Evolutionary conservation across 164 flowering plant species (phyloP), one percentile per base, ranked within the genome.

Genomic region (Malania oleifera): DNA sequence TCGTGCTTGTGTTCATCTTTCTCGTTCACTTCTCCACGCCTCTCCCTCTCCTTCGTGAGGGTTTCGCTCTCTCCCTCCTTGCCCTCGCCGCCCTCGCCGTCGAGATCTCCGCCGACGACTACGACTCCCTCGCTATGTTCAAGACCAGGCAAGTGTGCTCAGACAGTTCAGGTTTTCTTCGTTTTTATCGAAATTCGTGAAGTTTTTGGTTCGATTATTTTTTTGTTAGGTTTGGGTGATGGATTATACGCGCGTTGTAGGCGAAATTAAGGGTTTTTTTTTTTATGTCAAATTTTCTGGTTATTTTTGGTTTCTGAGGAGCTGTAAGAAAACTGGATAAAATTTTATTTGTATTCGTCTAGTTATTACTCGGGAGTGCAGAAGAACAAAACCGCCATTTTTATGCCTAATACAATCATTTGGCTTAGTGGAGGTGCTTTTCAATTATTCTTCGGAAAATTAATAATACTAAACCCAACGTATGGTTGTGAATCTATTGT

Each of bases 71-170:
- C 59, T 69, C 55, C 24, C 69, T 87, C 56, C 86, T 90, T 56
- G 66, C 80, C 25, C 46, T 82, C 41, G 70, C 71, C 59, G 83
- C 82, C 17, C 70, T 87, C 63, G 62, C 39, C 66, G 61, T 85
- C 64, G 97, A 89, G 70, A 75, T 87, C 71, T 72, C 59, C 50
- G 70, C 62, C 52, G 95, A 87, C 15, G 34, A 31, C 19, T 71
- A 80, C 17, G 2, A 18, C n/a, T 51, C 68, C 29, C 56, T 74
- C 20, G 12, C 43, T 48, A 71, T 15, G 24, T 78, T 84, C 67
- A 74, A 69, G 18, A 72, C 83, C 67, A 84, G 96, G 96, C 81
- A 46, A n/a, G n/a, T n/a, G n/a, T n/a, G n/a, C n/a, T n/a, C n/a
- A n/a, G n/a, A n/a, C n/a, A n/a, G n/a, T n/a, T n/a, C n/a, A n/a